Percentiles rank a stretch among this genome's conserved stretches.
Evolutionary conservation across 2,329 filamentous ascomycete genomes (phyloP).

Genomic region (Ceratocystis alfenasii): DNA sequence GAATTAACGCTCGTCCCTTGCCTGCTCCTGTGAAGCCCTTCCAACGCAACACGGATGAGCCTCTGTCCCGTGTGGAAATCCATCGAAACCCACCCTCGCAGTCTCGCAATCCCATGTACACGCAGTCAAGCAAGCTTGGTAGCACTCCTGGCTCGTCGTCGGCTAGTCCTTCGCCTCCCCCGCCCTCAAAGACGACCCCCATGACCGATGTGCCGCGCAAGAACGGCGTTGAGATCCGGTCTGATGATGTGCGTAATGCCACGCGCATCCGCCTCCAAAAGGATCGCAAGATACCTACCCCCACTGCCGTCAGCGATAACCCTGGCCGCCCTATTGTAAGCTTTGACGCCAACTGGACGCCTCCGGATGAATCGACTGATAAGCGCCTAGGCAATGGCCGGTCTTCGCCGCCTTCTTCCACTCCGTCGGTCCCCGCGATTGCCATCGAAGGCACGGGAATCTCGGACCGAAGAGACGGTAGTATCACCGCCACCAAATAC

Average conservation of each 20-base stretch:
- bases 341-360: slow-evolving; percentile 77
- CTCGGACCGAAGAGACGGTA: slow-evolving; percentile 6
- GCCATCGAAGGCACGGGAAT: slow-evolving; percentile 14
- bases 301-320: slow-evolving; percentile 80
- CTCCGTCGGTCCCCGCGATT: slow-evolving; percentile 12
- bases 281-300: slow-evolving; percentile 79
- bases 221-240: slow-evolving; percentile 69
- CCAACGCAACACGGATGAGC: slow-evolving; percentile 31
- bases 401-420: slow-evolving; percentile 21
- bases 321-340: slow-evolving; percentile 92
- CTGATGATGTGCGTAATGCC: slow-evolving; percentile 78
- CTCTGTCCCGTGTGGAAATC: slow-evolving; percentile 54
- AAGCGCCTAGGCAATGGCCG: slow-evolving; percentile 34
- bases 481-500: neutral
- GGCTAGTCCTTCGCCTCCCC: neutral
- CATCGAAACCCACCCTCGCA: slow-evolving; percentile 74
- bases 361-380: slow-evolving; percentile 59
- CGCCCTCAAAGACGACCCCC: neutral
- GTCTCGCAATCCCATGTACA: slow-evolving; percentile 67
- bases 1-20: slow-evolving; percentile 25
- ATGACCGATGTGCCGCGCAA: slow-evolving; percentile 32
- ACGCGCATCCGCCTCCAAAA: slow-evolving; percentile 71
- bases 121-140: slow-evolving; percentile 8
- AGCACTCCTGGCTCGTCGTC: neutral
- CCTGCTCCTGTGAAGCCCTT: slow-evolving; percentile 35